Evolutionary conservation across 495 filamentous ascomycete species (phyloP), one percentile per base, ranked within the genome.

Genomic region (Chaetomium cochliodes): DNA sequence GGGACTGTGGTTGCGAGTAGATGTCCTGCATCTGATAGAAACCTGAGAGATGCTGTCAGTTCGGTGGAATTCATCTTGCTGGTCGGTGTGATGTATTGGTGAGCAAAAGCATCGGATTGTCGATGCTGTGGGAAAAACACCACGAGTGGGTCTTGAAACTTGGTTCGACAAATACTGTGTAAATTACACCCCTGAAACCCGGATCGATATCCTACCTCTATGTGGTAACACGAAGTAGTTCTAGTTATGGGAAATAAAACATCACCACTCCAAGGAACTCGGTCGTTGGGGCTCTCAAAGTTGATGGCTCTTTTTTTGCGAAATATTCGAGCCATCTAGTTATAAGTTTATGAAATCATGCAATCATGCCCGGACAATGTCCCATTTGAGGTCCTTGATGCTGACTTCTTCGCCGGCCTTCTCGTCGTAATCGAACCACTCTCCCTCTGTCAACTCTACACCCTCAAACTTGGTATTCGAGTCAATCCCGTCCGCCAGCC

Each of bases 361-460:
- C 3, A 54, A 51, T 72, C 65, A 91, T 12, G 84, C 84, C 62
- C 90, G 81, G 66, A 85, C 85, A 66, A 99, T 88, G 67, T 89
- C 86, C 92, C 92, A 99, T 69, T 85, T 91, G 56, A 97, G 65
- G 50, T 97, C 92, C 78, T 93, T 97, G 72, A 99, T 92, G 72
- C 89, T 81, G 18, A 82, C 80, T 57, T 82, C 79, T 6, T 82
- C 78, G 1, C 74, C 79, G 22, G 87, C 80, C 78, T 91, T 90
- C 77, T 82, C 80, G 33, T 82, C 80, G 52, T 82, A 82, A n/a
- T 82, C 80, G 62, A 77, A 82, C 80, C 80, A 92, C 63, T 98
- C 94, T 0, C 90, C 93, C 23, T 98, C 96, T 0, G 79, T 75
- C 41, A 98, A 75, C 63, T 98, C 92, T 57, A 98, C 89, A 0